Evolutionary conservation across 441 rosid species (phyloP).

Genomic region (Erodium trifolium): DNA sequence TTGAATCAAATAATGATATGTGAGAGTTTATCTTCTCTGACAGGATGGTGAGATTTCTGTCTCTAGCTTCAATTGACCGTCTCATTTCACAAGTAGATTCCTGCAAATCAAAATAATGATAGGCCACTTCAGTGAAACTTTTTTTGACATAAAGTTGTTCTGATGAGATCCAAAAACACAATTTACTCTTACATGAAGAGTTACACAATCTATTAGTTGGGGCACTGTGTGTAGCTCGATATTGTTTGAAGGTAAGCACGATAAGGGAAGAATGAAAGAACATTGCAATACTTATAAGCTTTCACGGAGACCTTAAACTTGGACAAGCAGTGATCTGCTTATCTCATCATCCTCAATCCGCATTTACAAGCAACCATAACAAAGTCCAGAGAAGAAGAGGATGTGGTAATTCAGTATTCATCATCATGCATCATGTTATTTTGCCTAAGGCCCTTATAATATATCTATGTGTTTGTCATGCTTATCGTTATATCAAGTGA

Average conservation of each 20-base stretch:
- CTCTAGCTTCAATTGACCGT: constrained; percentile 46
- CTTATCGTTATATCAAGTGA: neutral
- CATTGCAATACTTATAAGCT: neutral
- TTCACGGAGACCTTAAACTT: neutral
- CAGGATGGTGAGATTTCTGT: constrained; percentile 38
- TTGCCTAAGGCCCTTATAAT: neutral
- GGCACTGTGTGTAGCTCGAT: too few relatives aligned
- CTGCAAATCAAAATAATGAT: constrained; percentile 31
- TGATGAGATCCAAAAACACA: constrained; percentile 10
- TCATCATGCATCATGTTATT: neutral
- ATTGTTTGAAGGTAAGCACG: too few relatives aligned
- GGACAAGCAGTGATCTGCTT: neutral
- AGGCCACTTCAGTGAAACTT: neutral
- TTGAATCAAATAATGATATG: constrained; percentile 60
- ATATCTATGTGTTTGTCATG: neutral
- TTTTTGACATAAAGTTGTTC: neutral
- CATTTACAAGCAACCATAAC: neutral
- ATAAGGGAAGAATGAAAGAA: too few relatives aligned
- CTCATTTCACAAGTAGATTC: constrained; percentile 70
- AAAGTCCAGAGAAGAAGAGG: neutral
- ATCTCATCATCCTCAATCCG: neutral
- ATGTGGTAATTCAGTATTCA: neutral
- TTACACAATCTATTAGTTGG: neutral
- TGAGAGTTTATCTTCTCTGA: constrained; percentile 58
- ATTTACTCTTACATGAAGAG: neutral